Base-by-base conservation (phyloP, 2,329 filamentous ascomycete species). In the Paraphoma sp. region DNA sequence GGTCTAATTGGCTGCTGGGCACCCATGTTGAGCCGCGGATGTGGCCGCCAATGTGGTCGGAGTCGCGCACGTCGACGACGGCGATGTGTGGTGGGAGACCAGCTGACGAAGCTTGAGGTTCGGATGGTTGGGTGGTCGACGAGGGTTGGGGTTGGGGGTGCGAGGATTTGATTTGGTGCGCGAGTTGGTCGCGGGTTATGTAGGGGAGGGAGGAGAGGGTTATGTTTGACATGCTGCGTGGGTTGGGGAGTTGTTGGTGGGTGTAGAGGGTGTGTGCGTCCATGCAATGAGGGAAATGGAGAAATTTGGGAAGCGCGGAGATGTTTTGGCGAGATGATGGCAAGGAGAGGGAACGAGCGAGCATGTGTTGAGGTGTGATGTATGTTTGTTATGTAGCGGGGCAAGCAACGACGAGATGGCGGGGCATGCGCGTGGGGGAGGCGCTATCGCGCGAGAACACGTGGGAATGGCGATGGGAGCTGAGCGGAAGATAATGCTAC, bases 11-110 rank as follows among this genome's bases (percentile, higher is more conserved):
- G 45, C 79, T 79, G 48, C 86, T 90, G 0, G 95, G 93, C 11
- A 92, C 84, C 82, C 97, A 91, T 49, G 84, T 86, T 33, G 89
- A 90, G 56, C 87, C 86, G 57, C 83, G 83, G 78, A 98, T 97
- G 79, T 97, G 93, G 31, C 94, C 94, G 64, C 94, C 94, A 46
- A 97, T 84, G 78, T 95, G 88, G 78, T 98, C 94, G 64, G 88
- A 87, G 75, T 97, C 95, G 55, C 95, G 88, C 7, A 98, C 95
- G 75, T 98, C 95, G 56, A 98, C 85, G 38, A 98, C 82, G 9
- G 91, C 91, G 14, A 53, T 42, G 29, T 54, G 93, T 83, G 53
- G 62, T 53, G 14, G 36, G 31, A 56, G 55, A 72, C 40, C 53
- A 65, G 48, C 51, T 65, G 68, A 17, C 53, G 48, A 56, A 53